Evolutionary conservation across 106 monocot species (phyloP).

Genomic region (Hemerocallis citrina): DNA sequence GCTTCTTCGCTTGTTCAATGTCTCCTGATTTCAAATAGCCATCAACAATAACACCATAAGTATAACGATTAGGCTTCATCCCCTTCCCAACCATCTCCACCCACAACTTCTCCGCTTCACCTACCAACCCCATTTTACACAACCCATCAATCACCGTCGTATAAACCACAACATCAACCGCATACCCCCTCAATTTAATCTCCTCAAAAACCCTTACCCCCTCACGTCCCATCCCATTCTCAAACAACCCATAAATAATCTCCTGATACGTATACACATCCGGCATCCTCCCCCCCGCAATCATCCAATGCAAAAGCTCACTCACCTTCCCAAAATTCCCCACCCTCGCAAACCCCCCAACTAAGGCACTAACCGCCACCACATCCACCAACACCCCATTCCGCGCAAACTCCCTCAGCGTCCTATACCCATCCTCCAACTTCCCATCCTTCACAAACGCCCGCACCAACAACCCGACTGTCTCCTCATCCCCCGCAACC

Average conservation of each 20-base stretch:
- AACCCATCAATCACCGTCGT: slow-evolving; percentile 46
- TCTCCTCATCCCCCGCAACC: slow-evolving; percentile 12
- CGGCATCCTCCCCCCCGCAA: slow-evolving; percentile 27
- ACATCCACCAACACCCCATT: slow-evolving; percentile 22
- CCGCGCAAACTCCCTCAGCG: slow-evolving; percentile 23
- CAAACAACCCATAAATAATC: slow-evolving; percentile 40
- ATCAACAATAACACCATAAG: slow-evolving; percentile 28
- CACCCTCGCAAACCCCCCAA: slow-evolving; percentile 16
- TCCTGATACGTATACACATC: slow-evolving; percentile 32
- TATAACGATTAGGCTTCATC: slow-evolving; percentile 34
- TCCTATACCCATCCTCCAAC: slow-evolving; percentile 19
- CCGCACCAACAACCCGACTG: slow-evolving; percentile 23
- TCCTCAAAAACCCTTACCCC: slow-evolving; percentile 43
- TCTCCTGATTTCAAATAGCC: slow-evolving; percentile 38
- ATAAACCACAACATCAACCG: slow-evolving; percentile 30
- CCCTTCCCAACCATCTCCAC: slow-evolving; percentile 45
- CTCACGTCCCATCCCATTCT: slow-evolving; percentile 23
- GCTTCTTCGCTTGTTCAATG: slow-evolving; percentile 22
- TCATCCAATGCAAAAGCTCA: slow-evolving; percentile 52
- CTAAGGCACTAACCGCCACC: slow-evolving; percentile 15
- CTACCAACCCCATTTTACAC: slow-evolving; percentile 32
- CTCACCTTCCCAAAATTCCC: slow-evolving; percentile 43
- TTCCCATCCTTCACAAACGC: slow-evolving; percentile 26
- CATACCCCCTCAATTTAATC: slow-evolving; percentile 43
- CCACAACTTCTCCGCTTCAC: slow-evolving; percentile 29